These are phyloP conservation scores for Tremella yokohamensis DNA, from an alignment of 768 basidiomycete species.

Conservation along the genomic window DNA sequence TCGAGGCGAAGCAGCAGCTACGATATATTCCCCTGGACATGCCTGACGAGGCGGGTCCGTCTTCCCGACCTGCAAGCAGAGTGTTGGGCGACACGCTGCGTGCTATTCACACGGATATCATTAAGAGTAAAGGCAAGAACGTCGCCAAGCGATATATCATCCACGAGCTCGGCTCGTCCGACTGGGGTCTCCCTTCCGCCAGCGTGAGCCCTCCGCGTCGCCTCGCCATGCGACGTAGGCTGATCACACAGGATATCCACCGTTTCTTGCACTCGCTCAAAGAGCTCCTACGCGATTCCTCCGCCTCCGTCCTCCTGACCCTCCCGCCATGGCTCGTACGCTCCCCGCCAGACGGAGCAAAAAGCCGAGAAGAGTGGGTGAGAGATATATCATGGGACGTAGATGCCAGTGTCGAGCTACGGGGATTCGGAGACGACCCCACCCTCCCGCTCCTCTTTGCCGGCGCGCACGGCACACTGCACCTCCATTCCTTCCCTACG, in stretches of 20 bases:
- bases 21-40: background rate
- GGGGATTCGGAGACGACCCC: constrained; percentile 84
- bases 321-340: constrained; percentile 61
- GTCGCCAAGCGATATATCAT: constrained; percentile 24
- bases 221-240: background rate
- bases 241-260: constrained; percentile 55
- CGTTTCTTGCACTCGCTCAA: constrained; percentile 70
- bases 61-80: background rate
- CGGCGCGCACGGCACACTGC: constrained; percentile 78
- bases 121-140: background rate
- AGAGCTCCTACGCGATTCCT: constrained; percentile 46
- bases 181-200: constrained; percentile 42
- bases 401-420: constrained; percentile 69
- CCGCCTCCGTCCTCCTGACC: constrained; percentile 64
- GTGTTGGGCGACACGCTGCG: background rate
- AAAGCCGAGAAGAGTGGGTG: constrained; percentile 60
- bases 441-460: constrained; percentile 70
- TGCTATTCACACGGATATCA: background rate
- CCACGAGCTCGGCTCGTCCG: constrained; percentile 47
- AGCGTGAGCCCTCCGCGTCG: constrained; percentile 24
- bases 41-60: background rate
- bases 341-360: constrained; percentile 13
- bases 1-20: constrained; percentile 14
- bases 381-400: constrained; percentile 74
- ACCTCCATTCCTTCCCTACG: constrained; percentile 70